Conservation (phyloP, 192 early-diverging fungal genomes). For the Mortierella hygrophila region DNA sequence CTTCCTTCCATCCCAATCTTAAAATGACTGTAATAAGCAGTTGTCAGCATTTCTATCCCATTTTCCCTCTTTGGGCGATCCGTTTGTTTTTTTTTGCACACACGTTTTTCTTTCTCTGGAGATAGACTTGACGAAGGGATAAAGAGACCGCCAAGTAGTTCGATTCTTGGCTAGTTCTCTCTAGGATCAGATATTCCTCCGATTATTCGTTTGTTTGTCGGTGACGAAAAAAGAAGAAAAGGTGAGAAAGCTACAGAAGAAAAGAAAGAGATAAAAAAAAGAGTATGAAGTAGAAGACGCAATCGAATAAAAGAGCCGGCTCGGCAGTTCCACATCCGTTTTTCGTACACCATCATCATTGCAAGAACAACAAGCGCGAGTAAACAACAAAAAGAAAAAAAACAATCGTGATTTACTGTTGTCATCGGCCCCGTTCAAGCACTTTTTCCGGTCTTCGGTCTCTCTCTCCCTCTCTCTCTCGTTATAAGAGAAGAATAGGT, state of each 20-base stretch:
- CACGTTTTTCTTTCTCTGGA: neutral
- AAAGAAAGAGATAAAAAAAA: neutral
- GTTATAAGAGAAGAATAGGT: neutral
- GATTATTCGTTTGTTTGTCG: neutral
- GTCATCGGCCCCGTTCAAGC: neutral
- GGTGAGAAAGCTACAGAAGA: neutral
- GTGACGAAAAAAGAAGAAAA: neutral
- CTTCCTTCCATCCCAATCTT: neutral
- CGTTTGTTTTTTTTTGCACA: neutral
- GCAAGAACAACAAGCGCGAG: neutral
- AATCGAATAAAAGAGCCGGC: neutral
- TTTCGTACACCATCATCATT: neutral
- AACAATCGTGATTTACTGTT: neutral
- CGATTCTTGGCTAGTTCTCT: too few species aligned
- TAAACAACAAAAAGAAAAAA: neutral
- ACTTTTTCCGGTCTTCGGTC: neutral
- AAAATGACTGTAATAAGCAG: neutral
- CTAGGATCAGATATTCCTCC: too few species aligned
- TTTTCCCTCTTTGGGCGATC: neutral
- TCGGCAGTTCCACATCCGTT: neutral
- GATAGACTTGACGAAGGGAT: neutral
- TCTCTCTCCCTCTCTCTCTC: neutral
- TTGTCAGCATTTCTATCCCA: neutral
- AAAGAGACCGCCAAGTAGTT: neutral
- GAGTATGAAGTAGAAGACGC: neutral